phyloP scores from a whole-genome alignment of 257 asterid genomes.

The Solanum appendiculatum region DNA sequence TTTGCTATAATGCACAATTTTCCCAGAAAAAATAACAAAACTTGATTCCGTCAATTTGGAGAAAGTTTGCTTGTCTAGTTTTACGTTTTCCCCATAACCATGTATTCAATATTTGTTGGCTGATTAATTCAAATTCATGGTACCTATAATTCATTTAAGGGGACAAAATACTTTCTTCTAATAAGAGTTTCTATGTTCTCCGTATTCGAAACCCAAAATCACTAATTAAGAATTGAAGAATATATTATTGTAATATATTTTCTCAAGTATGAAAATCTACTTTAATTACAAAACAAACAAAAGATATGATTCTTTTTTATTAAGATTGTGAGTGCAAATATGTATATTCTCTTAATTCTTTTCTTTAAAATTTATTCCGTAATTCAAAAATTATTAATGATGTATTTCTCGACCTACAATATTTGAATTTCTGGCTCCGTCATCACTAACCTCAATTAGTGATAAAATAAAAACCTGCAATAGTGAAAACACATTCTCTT shows the following conservation, averaged over 20 bases:
- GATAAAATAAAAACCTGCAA: not conserved
- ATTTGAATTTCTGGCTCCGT: not conserved
- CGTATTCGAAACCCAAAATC: not conserved
- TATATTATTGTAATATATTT: not conserved
- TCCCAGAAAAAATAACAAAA: no score
- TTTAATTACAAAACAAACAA: no score
- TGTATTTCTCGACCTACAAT: accelerated
- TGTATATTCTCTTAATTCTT: no score
- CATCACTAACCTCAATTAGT: not conserved
- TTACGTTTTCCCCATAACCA: not conserved
- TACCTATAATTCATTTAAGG: not conserved
- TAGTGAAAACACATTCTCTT: not conserved
- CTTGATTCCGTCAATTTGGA: not conserved
- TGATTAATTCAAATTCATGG: not conserved
- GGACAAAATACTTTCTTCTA: not conserved
- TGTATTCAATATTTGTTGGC: not conserved
- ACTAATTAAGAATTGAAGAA: not conserved
- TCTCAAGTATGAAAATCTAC: not conserved
- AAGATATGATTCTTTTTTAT: no score
- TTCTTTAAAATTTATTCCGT: no score
- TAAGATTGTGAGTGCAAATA: not conserved
- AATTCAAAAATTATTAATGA: no score
- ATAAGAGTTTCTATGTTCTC: not conserved
- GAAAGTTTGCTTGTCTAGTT: not conserved
- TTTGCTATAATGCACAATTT: no score